Evolutionary conservation across 1,139 yeast genomes (phyloP).

Genomic region (Keqinozyma sinolaborantium): DNA sequence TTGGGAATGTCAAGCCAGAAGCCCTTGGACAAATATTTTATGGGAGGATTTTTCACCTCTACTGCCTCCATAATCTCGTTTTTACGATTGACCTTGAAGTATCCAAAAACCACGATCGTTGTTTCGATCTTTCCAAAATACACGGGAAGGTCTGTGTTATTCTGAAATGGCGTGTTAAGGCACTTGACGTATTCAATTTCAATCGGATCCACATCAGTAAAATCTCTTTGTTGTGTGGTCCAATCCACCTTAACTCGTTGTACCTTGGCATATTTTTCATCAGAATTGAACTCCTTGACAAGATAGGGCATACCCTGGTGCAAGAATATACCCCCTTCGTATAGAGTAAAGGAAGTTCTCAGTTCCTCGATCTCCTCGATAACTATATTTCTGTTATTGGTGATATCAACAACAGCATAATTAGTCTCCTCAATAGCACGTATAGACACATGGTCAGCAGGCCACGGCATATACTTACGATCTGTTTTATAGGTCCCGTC

Average conservation of each 20-base stretch:
- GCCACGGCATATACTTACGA: constrained; percentile 74
- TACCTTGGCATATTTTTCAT: constrained; percentile 75
- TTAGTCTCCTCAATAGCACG: constrained; percentile 77
- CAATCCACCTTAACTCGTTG: constrained; percentile 89
- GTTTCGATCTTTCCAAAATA: constrained; percentile 73
- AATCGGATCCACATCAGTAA: constrained; percentile 84
- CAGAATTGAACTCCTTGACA: constrained; percentile 78
- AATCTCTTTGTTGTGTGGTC: constrained; percentile 89
- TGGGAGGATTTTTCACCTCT: constrained; percentile 89
- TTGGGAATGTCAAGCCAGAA: constrained; percentile 87
- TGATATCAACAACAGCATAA: constrained; percentile 85
- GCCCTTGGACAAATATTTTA: constrained; percentile 66
- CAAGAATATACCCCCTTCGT: constrained; percentile 92
- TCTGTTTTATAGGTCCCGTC: constrained; percentile 57
- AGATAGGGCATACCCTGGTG: constrained; percentile 92
- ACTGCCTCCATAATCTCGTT: constrained; percentile 85
- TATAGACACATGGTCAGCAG: constrained; percentile 68
- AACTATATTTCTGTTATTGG: constrained; percentile 67
- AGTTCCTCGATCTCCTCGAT: constrained; percentile 91
- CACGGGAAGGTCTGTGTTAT: constrained; percentile 53
- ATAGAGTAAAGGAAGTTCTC: constrained; percentile 83
- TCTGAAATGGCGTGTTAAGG: constrained; percentile 20
- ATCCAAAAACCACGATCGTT: constrained; percentile 83
- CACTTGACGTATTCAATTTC: constrained; percentile 66
- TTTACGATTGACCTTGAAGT: constrained; percentile 75